Evolutionary conservation across 2,329 filamentous ascomycete species (phyloP), one percentile per base, ranked within the genome.

Genomic region (Ambrosiella xylebori): DNA sequence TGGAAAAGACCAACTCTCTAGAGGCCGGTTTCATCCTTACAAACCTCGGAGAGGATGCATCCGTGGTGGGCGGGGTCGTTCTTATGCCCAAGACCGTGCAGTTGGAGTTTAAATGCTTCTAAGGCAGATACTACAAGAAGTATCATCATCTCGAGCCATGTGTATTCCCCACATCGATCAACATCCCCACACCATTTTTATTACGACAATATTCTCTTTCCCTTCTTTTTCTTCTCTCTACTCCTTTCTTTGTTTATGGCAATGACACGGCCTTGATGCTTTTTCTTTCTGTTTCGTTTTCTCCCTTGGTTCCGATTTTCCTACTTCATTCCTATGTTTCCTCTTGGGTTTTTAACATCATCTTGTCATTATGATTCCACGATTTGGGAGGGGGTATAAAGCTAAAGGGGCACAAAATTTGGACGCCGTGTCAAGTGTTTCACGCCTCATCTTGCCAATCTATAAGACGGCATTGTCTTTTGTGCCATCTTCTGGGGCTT

Each of bases 221-320:
- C n/a, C 13, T 55, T 39, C 19, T 6, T 56, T 9, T 56, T 50
- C 45, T n/a, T 40, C 5, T 11, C 37, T 54, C 54, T 36, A 35
- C 58, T 55, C 45, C 57, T 60, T 47, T 59, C 58, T 52, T 55
- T 50, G 53, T 45, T 50, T 62, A 61, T 63, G 47, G 47, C 37
- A 51, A 15, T 51, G 47, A 51, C 47, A 51, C 47, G 47, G 47
- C 38, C 52, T 54, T 40, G 52, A 41, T 54, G 15, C 38, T 54
- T 12, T 41, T 41, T 54, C 38, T 54, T 54, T 54, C 39, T 53
- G 47, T 44, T 27, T 44, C 36, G 49, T 52, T 45, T 57, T 53
- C 44, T 39, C 40, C 38, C 36, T 49, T 38, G 51, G 57, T 55
- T 58, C 45, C 44, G 39, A 49, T 58, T 49, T 58, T 27, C 61